Evolutionary conservation across 2,329 filamentous ascomycete species (phyloP), one percentile per base, ranked within the genome.

Genomic region (Exutisphaerella laricina): DNA sequence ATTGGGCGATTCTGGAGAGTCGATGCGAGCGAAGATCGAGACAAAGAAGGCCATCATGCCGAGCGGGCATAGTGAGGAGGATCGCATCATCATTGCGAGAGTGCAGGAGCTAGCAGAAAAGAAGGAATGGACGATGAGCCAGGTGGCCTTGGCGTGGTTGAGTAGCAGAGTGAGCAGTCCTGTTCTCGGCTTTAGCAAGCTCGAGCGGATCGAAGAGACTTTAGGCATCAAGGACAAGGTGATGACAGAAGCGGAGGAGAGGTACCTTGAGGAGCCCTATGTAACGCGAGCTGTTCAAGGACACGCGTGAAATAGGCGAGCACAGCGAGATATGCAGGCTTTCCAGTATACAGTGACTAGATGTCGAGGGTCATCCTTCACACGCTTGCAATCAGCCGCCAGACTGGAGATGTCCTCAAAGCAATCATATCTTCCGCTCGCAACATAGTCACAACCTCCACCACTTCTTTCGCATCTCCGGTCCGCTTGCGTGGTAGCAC

Each of bases 171-270:
- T 70, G 2, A 58, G 69, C 1, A 68, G 65, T 41, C 73, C 72
- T 1, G 74, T 76, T 39, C 68, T 76, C 41, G 73, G 73, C 1
- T 73, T 76, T 52, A 71, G 66, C 36, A 71, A 65, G 36, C 62
- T 66, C 7, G 67, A 64, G 40, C 58, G 73, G 30, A 67, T 76
- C 45, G 73, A 77, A 18, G 71, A 75, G 56, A 70, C 71, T 5
- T 51, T 72, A 8, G 67, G 60, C 28, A 66, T 64, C 1, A 61
- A 62, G 39, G 69, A 66, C 4, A 70, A 73, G 59, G 58, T 52
- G 28, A 52, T 75, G 58, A 69, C 60, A 1, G 68, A 67, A 9
- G 72, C 74, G 33, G 72, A 74, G 54, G 67, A 70, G 53, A 68
- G 66, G 58, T 72, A 71, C 54, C 52, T 75, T 16, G 71, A 74